Evolutionary conservation across 495 filamentous ascomycete species (phyloP), one percentile per base, ranked within the genome.

Genomic region (Penicillium flavigenum): DNA sequence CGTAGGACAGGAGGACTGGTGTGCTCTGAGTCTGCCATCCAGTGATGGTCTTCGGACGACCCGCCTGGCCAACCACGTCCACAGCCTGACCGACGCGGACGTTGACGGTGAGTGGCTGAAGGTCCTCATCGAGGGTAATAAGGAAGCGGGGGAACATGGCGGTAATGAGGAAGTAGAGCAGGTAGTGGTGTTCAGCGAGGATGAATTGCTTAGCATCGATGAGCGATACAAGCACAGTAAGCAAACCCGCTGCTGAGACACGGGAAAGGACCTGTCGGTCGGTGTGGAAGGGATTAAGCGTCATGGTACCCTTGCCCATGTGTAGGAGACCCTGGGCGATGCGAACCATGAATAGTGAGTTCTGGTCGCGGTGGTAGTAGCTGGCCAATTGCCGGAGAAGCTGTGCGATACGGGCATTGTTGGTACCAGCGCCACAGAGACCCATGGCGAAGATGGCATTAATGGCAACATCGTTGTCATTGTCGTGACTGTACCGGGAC

Each of bases 391-490:
- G 94, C 57, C 94, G 82, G 27, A 99, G 81, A 24, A 99, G 83
- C 74, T 98, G 94, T 32, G 94, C 94, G 57, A 99, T 77, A 76
- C 94, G 87, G 36, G 94, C 95, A 68, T 99, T 99, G 78, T 99
- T 99, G 20, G 95, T 98, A 60, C 94, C 94, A 31, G 94, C 95
- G 63, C 94, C 94, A 31, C 96, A 82, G 49, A 99, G 84, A 71
- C 94, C 94, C 94, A 99, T 99, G 62, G 94, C 92, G 66, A 99
- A 97, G 69, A 99, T 98, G 69, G 94, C 92, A 66, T 96, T 99
- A 70, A 99, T 85, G 27, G 94, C 94, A 38, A 99, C 94, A 63
- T 99, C 94, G 68, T 94, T 96, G 79, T 99, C 94, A 63, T 95
- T 99, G 76, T 99, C 94, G 81, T 99, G 94, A 60, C 88, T 93